Base-by-base conservation (phyloP, 495 filamentous ascomycete genomes). In the Symbiotaphrina buchneri region DNA sequence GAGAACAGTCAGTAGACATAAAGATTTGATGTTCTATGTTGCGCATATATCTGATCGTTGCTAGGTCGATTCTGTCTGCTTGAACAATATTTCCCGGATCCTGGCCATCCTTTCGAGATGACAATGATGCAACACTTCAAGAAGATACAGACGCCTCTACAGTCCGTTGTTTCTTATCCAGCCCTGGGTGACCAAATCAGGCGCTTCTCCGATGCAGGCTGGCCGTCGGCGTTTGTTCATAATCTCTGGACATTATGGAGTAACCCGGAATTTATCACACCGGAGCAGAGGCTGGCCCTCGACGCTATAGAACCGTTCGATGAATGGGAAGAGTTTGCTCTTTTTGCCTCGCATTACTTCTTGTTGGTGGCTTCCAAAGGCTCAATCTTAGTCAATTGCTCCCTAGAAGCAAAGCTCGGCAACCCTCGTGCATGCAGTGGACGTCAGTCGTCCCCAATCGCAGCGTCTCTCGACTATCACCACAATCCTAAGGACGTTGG, bases 291-390 rank as follows among this genome's bases (percentile, higher is more conserved):
- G 32, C 47, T 39, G 10, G 41, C 43, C 16, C 49, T 92, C 15
- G 74, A 91, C 35, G 42, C 44, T 0, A 46, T 76, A 18, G 84
- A 93, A 46, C 69, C 72, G 13, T 93, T 94, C 46, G 84, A 94
- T 49, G 83, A 94, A 52, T 93, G 80, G 81, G 84, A 94, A 49
- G 84, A 94, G 39, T 81, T 92, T 46, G 77, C 76, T 8, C 53
- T 93, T 3, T 94, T 87, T 47, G 71, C 61, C 4, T 65, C 68
- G 30, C 84, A 92, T 52, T 91, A 92, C 51, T 85, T 84, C 39
- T 51, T 94, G 18, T 56, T 92, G 5, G 52, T 73, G 22, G 82
- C 81, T 5, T 43, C 39, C 23, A 41, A 36, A 22, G 25, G 30
- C 14, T 4, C 22, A 21, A 16, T 2, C n/a, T 13, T 25, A 8